These are phyloP conservation scores for Macrolepiota dolichaula DNA, from an alignment of 768 basidiomycete genomes.

Conservation along the genomic window DNA sequence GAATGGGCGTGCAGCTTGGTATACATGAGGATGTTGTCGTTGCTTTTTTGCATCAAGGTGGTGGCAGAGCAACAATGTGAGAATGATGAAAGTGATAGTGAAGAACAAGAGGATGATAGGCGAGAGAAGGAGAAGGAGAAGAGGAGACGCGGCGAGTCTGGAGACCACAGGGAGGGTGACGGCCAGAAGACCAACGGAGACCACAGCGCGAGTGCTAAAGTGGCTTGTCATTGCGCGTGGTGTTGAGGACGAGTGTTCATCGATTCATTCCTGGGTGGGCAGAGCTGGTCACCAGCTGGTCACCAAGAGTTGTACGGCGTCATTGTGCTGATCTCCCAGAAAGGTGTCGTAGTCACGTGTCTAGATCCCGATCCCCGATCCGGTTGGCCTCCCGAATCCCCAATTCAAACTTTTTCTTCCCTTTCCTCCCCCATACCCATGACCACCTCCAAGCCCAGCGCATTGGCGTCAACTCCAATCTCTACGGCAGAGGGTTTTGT, in stretches of 20 bases:
- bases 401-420: neutral
- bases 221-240: conserved; percentile 28
- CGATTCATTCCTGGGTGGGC: neutral
- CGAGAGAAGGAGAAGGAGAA: conserved; percentile 59
- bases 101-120: conserved; percentile 54
- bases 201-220: conserved; percentile 48
- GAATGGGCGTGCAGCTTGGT: conserved; percentile 65
- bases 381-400: neutral
- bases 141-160: conserved; percentile 63
- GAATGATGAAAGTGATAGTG: conserved; percentile 45
- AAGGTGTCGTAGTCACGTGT: conserved; percentile 4
- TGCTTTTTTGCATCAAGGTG: conserved; percentile 47
- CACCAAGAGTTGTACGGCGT: neutral
- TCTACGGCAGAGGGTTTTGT: conserved; percentile 80
- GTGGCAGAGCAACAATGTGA: conserved; percentile 55
- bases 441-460: conserved; percentile 15
- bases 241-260: conserved; percentile 12
- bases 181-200: conserved; percentile 55
- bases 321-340: neutral
- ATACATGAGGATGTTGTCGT: conserved; percentile 33
- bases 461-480: conserved; percentile 29
- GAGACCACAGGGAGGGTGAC: conserved; percentile 51
- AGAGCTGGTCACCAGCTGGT: neutral
- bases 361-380: neutral
- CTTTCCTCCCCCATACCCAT: conserved; percentile 4